These are phyloP conservation scores for Musa beccarii DNA, from an alignment of 176 grass and related monocot species.

Conservation along the genomic window DNA sequence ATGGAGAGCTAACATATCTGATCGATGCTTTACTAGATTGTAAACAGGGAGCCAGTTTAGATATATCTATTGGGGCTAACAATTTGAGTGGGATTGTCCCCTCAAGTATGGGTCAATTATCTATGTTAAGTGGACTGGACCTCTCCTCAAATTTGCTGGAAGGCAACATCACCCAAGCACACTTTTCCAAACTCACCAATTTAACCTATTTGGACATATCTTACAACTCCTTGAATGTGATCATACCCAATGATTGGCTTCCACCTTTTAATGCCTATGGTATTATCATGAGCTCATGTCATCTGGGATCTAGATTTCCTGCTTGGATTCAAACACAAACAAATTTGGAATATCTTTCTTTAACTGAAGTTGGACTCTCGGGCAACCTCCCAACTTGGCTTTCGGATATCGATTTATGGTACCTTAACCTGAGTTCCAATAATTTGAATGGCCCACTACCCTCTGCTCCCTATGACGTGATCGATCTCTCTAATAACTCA, in stretches of 20 bases:
- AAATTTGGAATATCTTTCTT: background rate
- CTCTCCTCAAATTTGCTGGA: constrained; percentile 14
- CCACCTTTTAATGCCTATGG: background rate
- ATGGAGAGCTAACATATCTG: background rate
- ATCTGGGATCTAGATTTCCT: background rate
- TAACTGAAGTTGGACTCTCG: background rate
- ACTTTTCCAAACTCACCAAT: constrained; percentile 12
- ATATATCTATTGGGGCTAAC: background rate
- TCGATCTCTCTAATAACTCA: background rate
- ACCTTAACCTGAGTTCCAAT: background rate
- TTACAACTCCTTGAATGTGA: constrained; percentile 15
- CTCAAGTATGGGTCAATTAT: constrained; percentile 6
- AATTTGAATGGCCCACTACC: background rate
- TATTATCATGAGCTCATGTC: background rate
- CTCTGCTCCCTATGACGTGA: fast-evolving
- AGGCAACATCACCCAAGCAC: constrained; percentile 10
- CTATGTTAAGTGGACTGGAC: background rate
- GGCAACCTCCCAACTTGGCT: background rate
- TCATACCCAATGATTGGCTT: constrained; percentile 7
- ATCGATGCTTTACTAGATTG: background rate
- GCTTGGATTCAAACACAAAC: constrained; percentile 18
- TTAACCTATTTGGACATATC: constrained; percentile 21
- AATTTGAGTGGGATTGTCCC: constrained; percentile 17
- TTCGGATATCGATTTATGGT: background rate
- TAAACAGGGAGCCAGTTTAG: too few relatives aligned